Evolutionary conservation across 2,329 filamentous ascomycete genomes (phyloP).

Genomic region (Diaporthe sp.): DNA sequence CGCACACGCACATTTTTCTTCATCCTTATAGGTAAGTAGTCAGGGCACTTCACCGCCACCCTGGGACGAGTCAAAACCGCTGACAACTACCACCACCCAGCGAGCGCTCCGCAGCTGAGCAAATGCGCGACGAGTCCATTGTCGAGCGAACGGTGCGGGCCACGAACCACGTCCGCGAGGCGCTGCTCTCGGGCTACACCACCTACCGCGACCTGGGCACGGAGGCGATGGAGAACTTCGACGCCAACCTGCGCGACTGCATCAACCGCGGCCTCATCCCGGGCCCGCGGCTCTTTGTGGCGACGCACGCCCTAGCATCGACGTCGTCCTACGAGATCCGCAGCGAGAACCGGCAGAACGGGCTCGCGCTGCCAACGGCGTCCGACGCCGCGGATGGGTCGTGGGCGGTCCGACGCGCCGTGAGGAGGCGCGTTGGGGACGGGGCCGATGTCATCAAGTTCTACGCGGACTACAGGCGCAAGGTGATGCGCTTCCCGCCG

Average conservation of each 20-base stretch:
- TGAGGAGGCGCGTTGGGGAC: slow-evolving; percentile 59
- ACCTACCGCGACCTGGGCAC: slow-evolving; percentile 69
- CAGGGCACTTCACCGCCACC: slow-evolving; percentile 30
- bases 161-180: slow-evolving; percentile 64
- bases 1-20: slow-evolving; percentile 69
- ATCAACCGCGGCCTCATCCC: slow-evolving; percentile 66
- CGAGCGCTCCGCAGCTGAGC: slow-evolving; percentile 56
- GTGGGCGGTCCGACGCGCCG: slow-evolving; percentile 58
- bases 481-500: slow-evolving; percentile 57
- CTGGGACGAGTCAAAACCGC: background rate
- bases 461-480: slow-evolving; percentile 62
- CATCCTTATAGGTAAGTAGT: slow-evolving; percentile 58
- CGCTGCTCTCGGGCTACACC: slow-evolving; percentile 69
- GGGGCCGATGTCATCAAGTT: slow-evolving; percentile 64
- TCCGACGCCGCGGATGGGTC: slow-evolving; percentile 62
- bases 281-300: slow-evolving; percentile 68
- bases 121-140: slow-evolving; percentile 70
- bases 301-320: slow-evolving; percentile 63
- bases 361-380: slow-evolving; percentile 50
- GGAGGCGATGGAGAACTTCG: slow-evolving; percentile 62
- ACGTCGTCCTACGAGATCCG: slow-evolving; percentile 63
- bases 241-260: slow-evolving; percentile 64
- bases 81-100: slow-evolving; percentile 41
- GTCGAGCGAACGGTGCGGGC: slow-evolving; percentile 68
- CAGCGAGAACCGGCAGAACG: slow-evolving; percentile 57